A percentile compares a stretch with the other conserved stretches of the same genome.
Evolutionary conservation across 169 alveolate genomes (phyloP).

Genomic region (Neospora caninum): DNA sequence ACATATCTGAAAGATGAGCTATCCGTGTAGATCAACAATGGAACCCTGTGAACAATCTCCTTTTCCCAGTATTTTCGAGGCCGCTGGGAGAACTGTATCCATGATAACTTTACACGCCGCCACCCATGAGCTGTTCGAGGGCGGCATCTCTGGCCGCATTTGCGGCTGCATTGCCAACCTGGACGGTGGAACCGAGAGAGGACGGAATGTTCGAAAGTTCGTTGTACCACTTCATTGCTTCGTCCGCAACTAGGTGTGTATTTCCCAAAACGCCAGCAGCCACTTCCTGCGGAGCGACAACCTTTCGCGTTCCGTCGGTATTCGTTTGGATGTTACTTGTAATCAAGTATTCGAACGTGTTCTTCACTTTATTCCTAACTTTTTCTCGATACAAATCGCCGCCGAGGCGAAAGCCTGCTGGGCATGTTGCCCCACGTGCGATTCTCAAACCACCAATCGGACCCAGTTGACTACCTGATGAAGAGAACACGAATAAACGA

Average conservation of each 20-base stretch:
- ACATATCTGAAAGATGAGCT: no score
- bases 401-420: slow-evolving; percentile 33
- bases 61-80: no score
- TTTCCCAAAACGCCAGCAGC: slow-evolving; percentile 30
- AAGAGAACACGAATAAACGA: neutral
- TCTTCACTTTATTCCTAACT: slow-evolving; percentile 21
- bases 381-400: slow-evolving; percentile 39
- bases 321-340: slow-evolving; percentile 36
- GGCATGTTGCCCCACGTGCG: slow-evolving; percentile 34
- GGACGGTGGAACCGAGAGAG: slow-evolving; percentile 12
- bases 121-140: neutral
- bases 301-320: slow-evolving; percentile 15
- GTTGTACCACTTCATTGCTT: slow-evolving; percentile 34
- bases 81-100: no score
- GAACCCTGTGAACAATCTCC: no score
- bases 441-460: slow-evolving; percentile 21
- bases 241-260: slow-evolving; percentile 8
- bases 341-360: slow-evolving; percentile 24
- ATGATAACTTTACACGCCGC: neutral
- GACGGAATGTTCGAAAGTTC: neutral
- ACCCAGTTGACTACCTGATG: slow-evolving; percentile 30
- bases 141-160: slow-evolving; percentile 17
- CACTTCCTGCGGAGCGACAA: slow-evolving; percentile 33
- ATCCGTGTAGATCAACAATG: no score
- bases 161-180: slow-evolving; percentile 27